phyloP scores from a whole-genome alignment of 176 grass and related monocot genomes.

The Aegilops tauschii region DNA sequence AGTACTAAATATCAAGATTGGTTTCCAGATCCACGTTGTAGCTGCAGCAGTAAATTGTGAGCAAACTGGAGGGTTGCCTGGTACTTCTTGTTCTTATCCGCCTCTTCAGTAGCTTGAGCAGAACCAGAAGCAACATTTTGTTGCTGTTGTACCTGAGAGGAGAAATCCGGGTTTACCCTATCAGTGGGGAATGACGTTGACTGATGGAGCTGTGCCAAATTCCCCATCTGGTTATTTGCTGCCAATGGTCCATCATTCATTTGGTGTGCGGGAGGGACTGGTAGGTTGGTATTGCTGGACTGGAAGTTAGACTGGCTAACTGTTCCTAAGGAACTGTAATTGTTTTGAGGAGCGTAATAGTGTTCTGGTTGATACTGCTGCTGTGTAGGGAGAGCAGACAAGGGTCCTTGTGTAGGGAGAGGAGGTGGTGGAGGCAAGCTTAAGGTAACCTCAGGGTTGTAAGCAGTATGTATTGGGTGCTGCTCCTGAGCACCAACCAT shows the following conservation, averaged over 20 bases:
- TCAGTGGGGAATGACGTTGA: constrained; percentile 19
- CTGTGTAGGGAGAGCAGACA: constrained; percentile 33
- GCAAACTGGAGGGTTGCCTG: constrained; percentile 91
- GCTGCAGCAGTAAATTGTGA: constrained; percentile 63
- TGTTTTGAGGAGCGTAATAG: constrained; percentile 43
- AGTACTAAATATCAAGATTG: constrained; percentile 38
- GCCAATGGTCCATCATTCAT: constrained; percentile 26
- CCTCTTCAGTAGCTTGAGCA: constrained; percentile 53
- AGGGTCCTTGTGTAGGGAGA: constrained; percentile 5
- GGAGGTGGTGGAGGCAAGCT: constrained; percentile 46
- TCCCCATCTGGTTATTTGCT: constrained; percentile 45
- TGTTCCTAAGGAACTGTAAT: constrained; percentile 26
- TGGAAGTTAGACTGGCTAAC: constrained; percentile 35
- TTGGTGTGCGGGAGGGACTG: constrained; percentile 27
- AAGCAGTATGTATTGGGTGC: constrained; percentile 30
- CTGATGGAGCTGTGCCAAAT: constrained; percentile 31
- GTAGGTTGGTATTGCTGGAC: constrained; percentile 25
- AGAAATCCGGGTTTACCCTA: constrained; percentile 19
- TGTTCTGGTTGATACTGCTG: constrained; percentile 58
- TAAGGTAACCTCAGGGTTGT: constrained; percentile 43
- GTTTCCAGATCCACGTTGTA: constrained; percentile 68
- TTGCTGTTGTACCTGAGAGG: constrained; percentile 50
- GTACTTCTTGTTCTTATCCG: constrained; percentile 85
- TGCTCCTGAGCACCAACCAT: constrained; percentile 38
- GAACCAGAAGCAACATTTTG: constrained; percentile 42